Evolutionary conservation across 2,329 filamentous ascomycete genomes (phyloP), one percentile per base, ranked within the genome.

Genomic region (Neofusicoccum parvum): DNA sequence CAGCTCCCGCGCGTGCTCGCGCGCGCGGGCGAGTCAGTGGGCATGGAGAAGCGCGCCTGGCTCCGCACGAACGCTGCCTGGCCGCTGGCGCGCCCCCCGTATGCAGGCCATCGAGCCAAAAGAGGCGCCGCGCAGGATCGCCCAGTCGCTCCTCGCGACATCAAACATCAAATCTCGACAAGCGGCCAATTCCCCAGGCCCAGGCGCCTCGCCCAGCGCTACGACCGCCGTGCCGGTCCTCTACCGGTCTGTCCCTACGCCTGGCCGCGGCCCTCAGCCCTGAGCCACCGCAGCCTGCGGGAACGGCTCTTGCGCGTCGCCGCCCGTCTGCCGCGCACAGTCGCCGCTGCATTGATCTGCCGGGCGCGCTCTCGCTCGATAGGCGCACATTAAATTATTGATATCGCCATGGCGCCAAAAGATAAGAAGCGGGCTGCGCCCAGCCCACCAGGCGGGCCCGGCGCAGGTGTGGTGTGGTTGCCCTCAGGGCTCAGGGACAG

Each of bases 361-460:
- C 56, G 27, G 41, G 32, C 43, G 56, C 50, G 37, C 37, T 17
- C 56, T 23, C 56, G 27, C 43, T 60, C 56, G 56, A 60, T 60
- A 60, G 59, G 59, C 59, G 59, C 34, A 50, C 51, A 32, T 62
- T 51, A 62, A 62, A 62, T 62, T 62, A 51, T 51, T 62, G 59
- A 62, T 62, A 62, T 51, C 59, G 59, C 37, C 56, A 48, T 60
- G 43, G 39, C 54, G 54, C 54, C 54, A 46, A 59, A 45, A 59
- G 54, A 60, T 48, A 60, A 60, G 56, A 59, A 48, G 56, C 56
- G 56, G 54, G 54, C 54, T 32, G 54, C 15, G 54, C 54, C 37
- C 43, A 37, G 23, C 43, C 41, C 56, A 39, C 10, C n/a, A 37
- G 27, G 56, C 43, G 56, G 27, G 43, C 56, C 56, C 43, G 56